These are phyloP conservation scores for Porphyra umbilicalis DNA, from an alignment of 31 red algal genomes.

Conservation along the genomic window DNA sequence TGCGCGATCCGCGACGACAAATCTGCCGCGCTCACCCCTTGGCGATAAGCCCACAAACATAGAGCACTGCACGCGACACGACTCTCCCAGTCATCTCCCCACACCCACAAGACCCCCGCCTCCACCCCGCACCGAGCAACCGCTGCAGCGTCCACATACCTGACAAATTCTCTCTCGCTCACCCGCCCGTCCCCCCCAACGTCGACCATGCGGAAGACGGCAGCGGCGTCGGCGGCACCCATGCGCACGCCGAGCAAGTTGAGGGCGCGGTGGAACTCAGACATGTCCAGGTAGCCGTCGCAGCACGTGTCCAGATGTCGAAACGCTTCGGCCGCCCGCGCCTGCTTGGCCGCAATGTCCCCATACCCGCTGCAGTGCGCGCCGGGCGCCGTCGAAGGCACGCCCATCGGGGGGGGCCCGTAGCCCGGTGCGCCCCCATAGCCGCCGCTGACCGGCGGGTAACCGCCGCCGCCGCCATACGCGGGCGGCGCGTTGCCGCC, in stretches of 20 bases:
- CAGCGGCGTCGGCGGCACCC: neutral
- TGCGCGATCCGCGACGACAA: no score
- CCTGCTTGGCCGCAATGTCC: neutral
- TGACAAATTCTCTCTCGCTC: slow-evolving; percentile 1
- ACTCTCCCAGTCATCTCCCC: neutral
- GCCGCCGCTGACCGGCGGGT: neutral
- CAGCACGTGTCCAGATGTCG: neutral
- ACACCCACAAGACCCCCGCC: neutral
- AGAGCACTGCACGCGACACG: no score
- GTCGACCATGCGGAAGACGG: slow-evolving; percentile 6
- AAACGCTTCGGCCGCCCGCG: slow-evolving; percentile 2
- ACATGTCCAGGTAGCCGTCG: slow-evolving; percentile 2
- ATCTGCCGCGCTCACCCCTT: no score
- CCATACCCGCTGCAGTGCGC: neutral
- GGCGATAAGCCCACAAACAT: no score
- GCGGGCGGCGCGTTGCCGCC: neutral
- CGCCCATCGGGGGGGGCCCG: neutral
- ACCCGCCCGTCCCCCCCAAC: neutral
- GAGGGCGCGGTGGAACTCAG: slow-evolving; percentile 3
- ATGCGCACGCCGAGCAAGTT: slow-evolving; percentile 1
- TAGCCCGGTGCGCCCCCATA: neutral
- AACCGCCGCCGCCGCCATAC: neutral
- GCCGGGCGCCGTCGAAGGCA: no score
- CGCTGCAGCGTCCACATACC: no score
- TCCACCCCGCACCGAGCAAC: no score